These are phyloP conservation scores for Penicillium vulpinum DNA, from an alignment of 2,329 filamentous ascomycete genomes.

Conservation along the genomic window DNA sequence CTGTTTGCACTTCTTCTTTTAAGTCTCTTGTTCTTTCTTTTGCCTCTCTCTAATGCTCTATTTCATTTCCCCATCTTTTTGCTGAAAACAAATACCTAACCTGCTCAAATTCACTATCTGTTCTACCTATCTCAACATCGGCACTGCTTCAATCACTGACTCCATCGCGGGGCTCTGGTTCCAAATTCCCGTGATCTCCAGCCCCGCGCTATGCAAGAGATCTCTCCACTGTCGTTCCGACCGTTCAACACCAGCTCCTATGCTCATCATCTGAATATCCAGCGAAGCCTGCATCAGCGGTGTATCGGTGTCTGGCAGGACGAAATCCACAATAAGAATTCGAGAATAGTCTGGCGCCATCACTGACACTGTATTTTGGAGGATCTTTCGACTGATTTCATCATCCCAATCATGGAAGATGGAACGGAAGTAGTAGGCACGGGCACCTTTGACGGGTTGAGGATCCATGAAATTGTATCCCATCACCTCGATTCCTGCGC, in stretches of 20 bases:
- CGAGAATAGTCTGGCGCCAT: slow-evolving; percentile 34
- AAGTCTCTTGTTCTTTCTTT: background rate
- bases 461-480: slow-evolving; percentile 36
- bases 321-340: slow-evolving; percentile 39
- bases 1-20: background rate
- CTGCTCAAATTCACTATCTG: background rate
- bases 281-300: slow-evolving; percentile 32
- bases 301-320: slow-evolving; percentile 33
- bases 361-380: slow-evolving; percentile 33
- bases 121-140: background rate
- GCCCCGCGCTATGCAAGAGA: slow-evolving; percentile 29
- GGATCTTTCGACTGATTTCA: slow-evolving; percentile 32
- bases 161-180: slow-evolving; percentile 28
- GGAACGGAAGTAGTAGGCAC: slow-evolving; percentile 39
- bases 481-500: slow-evolving; percentile 31
- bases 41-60: background rate
- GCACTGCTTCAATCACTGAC: slow-evolving; percentile 32
- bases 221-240: slow-evolving; percentile 36
- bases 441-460: slow-evolving; percentile 36
- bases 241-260: slow-evolving; percentile 36
- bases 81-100: background rate
- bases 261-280: slow-evolving; percentile 44
- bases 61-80: background rate
- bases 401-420: slow-evolving; percentile 44
- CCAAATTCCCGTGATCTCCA: slow-evolving; percentile 35